Percentiles rank a stretch among this genome's conserved stretches.
These are phyloP conservation scores for Aspergillus bridgeri DNA, from an alignment of 495 filamentous ascomycete species.

Conservation along the genomic window DNA sequence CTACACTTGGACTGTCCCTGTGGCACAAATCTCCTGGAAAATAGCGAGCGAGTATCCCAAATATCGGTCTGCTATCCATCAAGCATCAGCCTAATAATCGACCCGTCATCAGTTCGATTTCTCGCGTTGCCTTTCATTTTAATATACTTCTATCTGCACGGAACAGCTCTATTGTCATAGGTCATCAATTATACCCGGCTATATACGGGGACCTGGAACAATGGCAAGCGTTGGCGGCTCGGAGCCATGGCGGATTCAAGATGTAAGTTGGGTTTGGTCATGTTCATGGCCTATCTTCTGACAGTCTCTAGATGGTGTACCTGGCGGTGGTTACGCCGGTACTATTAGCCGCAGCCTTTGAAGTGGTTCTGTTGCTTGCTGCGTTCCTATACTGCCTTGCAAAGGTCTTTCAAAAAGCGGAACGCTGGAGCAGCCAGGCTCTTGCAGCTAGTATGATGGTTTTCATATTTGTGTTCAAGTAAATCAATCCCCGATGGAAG, in stretches of 20 bases:
- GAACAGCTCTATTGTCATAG: background rate
- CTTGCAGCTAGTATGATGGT: constrained; percentile 73
- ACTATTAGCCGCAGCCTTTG: constrained; percentile 80
- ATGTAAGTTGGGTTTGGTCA: constrained; percentile 52
- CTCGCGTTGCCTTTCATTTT: background rate
- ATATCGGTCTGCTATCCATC: background rate
- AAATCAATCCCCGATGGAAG: constrained; percentile 6
- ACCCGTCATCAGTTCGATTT: background rate
- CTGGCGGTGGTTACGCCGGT: constrained; percentile 76
- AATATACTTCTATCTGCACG: background rate
- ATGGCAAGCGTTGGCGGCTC: constrained; percentile 9
- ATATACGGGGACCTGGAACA: background rate
- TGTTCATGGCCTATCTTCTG: constrained; percentile 3
- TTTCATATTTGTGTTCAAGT: constrained; percentile 74
- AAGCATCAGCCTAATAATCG: background rate
- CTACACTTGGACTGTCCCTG: background rate
- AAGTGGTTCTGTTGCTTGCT: constrained; percentile 92
- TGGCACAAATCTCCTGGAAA: background rate
- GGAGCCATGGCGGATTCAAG: constrained; percentile 56
- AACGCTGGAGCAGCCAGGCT: constrained; percentile 74
- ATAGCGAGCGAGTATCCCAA: background rate
- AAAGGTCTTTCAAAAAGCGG: constrained; percentile 88
- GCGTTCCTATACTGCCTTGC: constrained; percentile 89
- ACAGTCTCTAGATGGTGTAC: constrained; percentile 65
- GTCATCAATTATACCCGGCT: background rate